phyloP scores from a whole-genome alignment of 257 asterid species.

The Gentiana straminea region DNA sequence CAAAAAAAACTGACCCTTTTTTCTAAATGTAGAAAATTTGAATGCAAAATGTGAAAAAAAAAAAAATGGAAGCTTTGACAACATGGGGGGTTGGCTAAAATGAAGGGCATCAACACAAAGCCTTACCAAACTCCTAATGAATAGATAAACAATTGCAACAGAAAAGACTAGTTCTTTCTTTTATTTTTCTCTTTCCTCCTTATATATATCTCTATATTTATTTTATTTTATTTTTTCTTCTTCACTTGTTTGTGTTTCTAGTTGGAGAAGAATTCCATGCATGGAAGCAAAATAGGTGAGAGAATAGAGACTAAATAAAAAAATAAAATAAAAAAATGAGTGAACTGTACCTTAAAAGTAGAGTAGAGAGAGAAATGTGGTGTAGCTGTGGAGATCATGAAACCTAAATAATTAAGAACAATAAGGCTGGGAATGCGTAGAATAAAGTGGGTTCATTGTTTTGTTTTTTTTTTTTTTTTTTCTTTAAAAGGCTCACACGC shows the following conservation, averaged over 20 bases:
- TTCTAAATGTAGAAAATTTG: constrained; percentile 23
- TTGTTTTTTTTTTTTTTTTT: no score
- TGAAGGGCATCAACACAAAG: constrained; percentile 39
- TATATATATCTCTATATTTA: constrained; percentile 7
- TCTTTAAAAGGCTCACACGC: constrained; percentile 8
- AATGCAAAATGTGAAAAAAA: constrained; percentile 15
- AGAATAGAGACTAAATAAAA: background rate
- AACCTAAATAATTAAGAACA: constrained; percentile 2
- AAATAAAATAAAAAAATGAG: background rate
- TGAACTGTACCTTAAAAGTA: constrained; percentile 35
- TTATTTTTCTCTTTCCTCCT: constrained; percentile 33
- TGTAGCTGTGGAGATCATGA: constrained; percentile 23
- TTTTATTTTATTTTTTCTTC: background rate
- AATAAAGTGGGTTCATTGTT: no score
- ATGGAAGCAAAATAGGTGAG: constrained; percentile 40
- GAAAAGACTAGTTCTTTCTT: constrained; percentile 40
- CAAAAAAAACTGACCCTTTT: constrained; percentile 14
- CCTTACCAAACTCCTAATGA: constrained; percentile 12
- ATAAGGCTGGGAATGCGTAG: background rate
- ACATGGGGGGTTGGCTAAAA: constrained; percentile 17
- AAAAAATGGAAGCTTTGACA: constrained; percentile 21
- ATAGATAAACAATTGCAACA: constrained; percentile 27
- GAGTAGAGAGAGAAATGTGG: constrained; percentile 20
- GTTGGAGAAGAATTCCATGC: constrained; percentile 82
- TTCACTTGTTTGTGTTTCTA: constrained; percentile 13